Conservation (phyloP, 306 rosid species). For the Quillaja saponaria region DNA sequence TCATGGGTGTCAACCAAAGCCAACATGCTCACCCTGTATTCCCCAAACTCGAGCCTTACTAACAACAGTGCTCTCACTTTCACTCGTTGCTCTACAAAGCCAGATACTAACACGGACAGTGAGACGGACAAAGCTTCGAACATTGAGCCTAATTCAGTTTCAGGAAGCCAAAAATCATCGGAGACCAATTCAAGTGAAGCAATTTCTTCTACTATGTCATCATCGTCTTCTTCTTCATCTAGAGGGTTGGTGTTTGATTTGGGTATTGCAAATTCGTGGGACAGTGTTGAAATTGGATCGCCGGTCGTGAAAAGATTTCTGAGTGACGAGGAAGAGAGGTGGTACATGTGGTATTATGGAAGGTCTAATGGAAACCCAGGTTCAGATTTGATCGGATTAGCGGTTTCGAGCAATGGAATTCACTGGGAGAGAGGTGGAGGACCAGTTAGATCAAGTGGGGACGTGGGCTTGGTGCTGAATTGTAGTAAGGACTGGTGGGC, state of each 20-base stretch:
- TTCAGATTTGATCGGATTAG: slow-evolving; percentile 58
- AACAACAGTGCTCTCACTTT: slow-evolving; percentile 36
- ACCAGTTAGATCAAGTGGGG: slow-evolving; percentile 49
- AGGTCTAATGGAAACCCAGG: slow-evolving; percentile 45
- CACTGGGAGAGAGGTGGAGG: slow-evolving; percentile 84
- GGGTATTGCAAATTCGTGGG: slow-evolving; percentile 62
- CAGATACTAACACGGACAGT: slow-evolving; percentile 50
- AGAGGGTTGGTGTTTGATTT: slow-evolving; percentile 68
- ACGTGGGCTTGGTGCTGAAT: slow-evolving; percentile 59
- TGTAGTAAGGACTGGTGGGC: slow-evolving; percentile 76
- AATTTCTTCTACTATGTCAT: slow-evolving; percentile 32
- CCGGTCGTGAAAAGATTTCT: slow-evolving; percentile 78
- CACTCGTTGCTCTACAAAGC: slow-evolving; percentile 61
- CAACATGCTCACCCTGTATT: slow-evolving; percentile 21
- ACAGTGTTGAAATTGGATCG: slow-evolving; percentile 62
- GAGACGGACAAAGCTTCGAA: slow-evolving; percentile 37
- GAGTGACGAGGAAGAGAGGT: slow-evolving; percentile 75
- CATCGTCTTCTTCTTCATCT: slow-evolving; percentile 28
- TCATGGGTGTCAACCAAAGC: slow-evolving; percentile 42
- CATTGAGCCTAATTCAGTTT: slow-evolving; percentile 31
- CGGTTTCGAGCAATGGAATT: slow-evolving; percentile 80
- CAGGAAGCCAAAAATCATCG: slow-evolving; percentile 27
- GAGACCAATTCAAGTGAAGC: slow-evolving; percentile 23
- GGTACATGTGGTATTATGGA: slow-evolving; percentile 89
- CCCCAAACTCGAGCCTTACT: slow-evolving; percentile 29